A percentile compares a stretch with the other conserved stretches of the same genome.
Conservation (phyloP, 495 filamentous ascomycete species). For the Diplogelasinospora grovesii region DNA sequence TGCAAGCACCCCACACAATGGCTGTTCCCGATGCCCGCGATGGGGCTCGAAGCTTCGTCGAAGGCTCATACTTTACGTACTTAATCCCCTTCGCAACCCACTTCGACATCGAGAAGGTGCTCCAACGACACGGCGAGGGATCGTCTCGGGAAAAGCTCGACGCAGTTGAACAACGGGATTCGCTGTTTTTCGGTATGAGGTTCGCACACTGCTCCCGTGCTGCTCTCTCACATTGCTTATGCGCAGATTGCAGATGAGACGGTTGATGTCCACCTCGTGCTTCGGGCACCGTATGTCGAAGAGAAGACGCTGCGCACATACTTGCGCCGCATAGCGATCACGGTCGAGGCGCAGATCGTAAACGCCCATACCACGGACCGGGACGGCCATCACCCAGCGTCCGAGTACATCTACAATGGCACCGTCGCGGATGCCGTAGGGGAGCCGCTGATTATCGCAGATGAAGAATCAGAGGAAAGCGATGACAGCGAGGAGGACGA, state of each 20-base stretch:
- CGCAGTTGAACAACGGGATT: constrained; percentile 43
- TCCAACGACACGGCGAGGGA: constrained; percentile 36
- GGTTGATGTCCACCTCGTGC: constrained; percentile 62
- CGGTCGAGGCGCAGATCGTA: constrained; percentile 64
- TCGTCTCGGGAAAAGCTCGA: constrained; percentile 36
- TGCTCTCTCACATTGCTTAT: constrained; percentile 55
- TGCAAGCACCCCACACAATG: no score
- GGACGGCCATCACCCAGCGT: constrained; percentile 42
- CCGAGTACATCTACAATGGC: constrained; percentile 62
- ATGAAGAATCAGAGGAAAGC: constrained; percentile 45
- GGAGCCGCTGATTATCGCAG: constrained; percentile 58
- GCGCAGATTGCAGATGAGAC: constrained; percentile 66
- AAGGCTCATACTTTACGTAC: constrained; percentile 68
- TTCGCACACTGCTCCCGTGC: constrained; percentile 23
- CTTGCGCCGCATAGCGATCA: constrained; percentile 57
- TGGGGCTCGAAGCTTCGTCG: constrained; percentile 50
- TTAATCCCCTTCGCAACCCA: constrained; percentile 66
- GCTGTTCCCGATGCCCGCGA: constrained; percentile 6
- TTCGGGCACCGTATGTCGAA: constrained; percentile 59
- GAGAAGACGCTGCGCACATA: constrained; percentile 52
- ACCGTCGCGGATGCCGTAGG: constrained; percentile 48
- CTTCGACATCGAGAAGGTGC: constrained; percentile 55
- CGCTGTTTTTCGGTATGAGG: constrained; percentile 61
- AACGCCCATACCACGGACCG: constrained; percentile 45
- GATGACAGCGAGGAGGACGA: constrained; percentile 30